These are phyloP conservation scores for Aspergillus egyptiacus DNA, from an alignment of 495 filamentous ascomycete species.

Conservation along the genomic window DNA sequence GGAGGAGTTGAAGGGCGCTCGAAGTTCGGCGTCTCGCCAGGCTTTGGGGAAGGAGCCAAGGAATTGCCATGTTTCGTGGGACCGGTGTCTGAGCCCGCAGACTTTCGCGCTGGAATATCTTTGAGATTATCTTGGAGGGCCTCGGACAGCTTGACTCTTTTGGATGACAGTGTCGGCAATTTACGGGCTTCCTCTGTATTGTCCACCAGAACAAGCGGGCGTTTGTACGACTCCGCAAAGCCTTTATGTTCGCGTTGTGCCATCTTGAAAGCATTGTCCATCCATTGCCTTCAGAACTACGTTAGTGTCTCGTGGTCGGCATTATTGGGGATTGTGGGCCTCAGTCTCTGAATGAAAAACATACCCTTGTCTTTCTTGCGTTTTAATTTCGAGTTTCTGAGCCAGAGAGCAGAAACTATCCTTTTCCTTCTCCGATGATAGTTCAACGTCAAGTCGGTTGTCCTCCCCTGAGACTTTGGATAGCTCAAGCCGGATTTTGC, in stretches of 20 bases:
- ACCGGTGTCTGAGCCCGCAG: neutral
- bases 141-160: slow-evolving; percentile 31
- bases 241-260: slow-evolving; percentile 8
- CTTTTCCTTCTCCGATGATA: slow-evolving; percentile 18
- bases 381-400: slow-evolving; percentile 5
- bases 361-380: slow-evolving; percentile 21
- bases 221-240: slow-evolving; percentile 10
- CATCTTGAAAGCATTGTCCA: slow-evolving; percentile 34
- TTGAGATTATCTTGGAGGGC: slow-evolving; percentile 23
- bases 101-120: slow-evolving; percentile 6
- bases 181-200: neutral
- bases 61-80: neutral
- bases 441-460: slow-evolving; percentile 34
- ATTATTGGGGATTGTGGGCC: no score
- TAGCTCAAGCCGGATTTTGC: slow-evolving; percentile 32
- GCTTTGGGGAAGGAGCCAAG: neutral
- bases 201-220: slow-evolving; percentile 6
- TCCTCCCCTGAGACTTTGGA: slow-evolving; percentile 19
- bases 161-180: slow-evolving; percentile 8
- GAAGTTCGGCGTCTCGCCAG: neutral
- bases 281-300: slow-evolving; percentile 27
- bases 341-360: no score
- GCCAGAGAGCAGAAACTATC: slow-evolving; percentile 18
- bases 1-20: slow-evolving; percentile 2
- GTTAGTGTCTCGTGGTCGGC: no score